Conservation (phyloP, 2,329 filamentous ascomycete genomes). For the Trichoderma atroviride region DNA sequence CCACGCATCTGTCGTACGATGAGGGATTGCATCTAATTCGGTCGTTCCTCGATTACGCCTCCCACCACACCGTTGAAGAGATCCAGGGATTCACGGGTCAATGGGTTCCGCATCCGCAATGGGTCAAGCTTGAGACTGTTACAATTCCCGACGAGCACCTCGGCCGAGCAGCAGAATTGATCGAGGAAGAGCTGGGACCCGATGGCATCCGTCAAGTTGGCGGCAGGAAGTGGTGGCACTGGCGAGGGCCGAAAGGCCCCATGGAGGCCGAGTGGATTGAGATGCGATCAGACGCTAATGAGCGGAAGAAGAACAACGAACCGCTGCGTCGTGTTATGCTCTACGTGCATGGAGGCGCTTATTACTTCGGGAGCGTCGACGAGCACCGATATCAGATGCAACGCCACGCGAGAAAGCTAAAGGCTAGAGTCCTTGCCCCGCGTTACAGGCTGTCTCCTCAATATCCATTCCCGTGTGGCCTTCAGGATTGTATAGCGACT, state of each 20-base stretch:
- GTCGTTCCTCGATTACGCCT: conserved; percentile 80
- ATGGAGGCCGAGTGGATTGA: conserved; percentile 93
- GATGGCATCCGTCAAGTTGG: conserved; percentile 76
- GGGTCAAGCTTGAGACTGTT: conserved; percentile 77
- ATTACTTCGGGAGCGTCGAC: conserved; percentile 94
- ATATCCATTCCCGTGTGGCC: conserved; percentile 91
- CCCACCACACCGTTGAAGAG: conserved; percentile 89
- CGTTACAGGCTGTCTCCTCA: conserved; percentile 87
- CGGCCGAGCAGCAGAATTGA: conserved; percentile 63
- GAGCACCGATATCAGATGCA: conserved; percentile 99
- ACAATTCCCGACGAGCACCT: conserved; percentile 67
- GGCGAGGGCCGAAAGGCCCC: conserved; percentile 67
- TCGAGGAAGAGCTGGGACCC: conserved; percentile 75
- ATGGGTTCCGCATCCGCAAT: conserved; percentile 86
- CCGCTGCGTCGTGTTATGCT: conserved; percentile 78
- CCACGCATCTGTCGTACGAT: conserved; percentile 89
- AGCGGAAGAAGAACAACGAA: conserved; percentile 64
- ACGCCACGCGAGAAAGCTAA: conserved; percentile 89
- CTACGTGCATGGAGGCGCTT: conserved; percentile 92
- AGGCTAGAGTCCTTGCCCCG: conserved; percentile 85
- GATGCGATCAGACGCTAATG: conserved; percentile 76
- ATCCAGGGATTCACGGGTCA: conserved; percentile 88
- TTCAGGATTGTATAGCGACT: conserved; percentile 86
- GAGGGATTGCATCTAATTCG: conserved; percentile 87
- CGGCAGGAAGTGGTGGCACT: conserved; percentile 87